Conservation (phyloP, 129 eudicot genomes). For the Glebionis coronaria region DNA sequence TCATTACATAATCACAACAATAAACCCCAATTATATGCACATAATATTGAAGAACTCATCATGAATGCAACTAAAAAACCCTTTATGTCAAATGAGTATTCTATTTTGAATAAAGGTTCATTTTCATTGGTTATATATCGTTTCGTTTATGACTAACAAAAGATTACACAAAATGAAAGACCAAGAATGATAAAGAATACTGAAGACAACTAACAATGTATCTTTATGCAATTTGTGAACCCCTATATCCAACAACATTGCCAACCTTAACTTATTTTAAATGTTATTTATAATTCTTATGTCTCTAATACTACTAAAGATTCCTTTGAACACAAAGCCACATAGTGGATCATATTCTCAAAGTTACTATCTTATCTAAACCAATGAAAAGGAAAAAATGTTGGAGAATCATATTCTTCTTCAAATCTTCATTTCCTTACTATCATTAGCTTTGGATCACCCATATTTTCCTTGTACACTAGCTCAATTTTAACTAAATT, state of each 20-base stretch:
- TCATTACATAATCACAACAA: constrained; percentile 28
- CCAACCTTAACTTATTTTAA: too few species aligned
- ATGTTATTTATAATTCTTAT: too few species aligned
- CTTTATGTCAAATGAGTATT: constrained; percentile 8
- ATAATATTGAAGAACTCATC: constrained; percentile 24
- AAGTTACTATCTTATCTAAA: constrained; percentile 28
- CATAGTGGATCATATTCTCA: constrained; percentile 31
- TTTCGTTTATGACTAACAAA: too few species aligned
- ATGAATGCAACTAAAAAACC: constrained; percentile 22
- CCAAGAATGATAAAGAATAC: too few species aligned
- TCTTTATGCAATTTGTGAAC: too few species aligned
- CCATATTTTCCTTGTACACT: constrained; percentile 5
- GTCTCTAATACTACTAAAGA: not conserved
- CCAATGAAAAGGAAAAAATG: constrained; percentile 8
- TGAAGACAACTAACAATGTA: too few species aligned
- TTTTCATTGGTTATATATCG: too few species aligned
- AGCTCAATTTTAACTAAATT: too few species aligned
- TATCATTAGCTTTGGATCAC: not conserved
- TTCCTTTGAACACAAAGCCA: constrained; percentile 8
- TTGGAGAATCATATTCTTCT: constrained; percentile 30
- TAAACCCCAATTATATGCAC: constrained; percentile 20
- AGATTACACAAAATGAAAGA: too few species aligned
- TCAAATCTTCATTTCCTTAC: not conserved
- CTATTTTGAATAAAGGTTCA: not conserved
- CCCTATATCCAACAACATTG: too few species aligned